Percentiles rank a stretch among this genome's conserved stretches.
phyloP scores from a whole-genome alignment of 202 grass and related monocot species.

The Hordeum pubiflorum region DNA sequence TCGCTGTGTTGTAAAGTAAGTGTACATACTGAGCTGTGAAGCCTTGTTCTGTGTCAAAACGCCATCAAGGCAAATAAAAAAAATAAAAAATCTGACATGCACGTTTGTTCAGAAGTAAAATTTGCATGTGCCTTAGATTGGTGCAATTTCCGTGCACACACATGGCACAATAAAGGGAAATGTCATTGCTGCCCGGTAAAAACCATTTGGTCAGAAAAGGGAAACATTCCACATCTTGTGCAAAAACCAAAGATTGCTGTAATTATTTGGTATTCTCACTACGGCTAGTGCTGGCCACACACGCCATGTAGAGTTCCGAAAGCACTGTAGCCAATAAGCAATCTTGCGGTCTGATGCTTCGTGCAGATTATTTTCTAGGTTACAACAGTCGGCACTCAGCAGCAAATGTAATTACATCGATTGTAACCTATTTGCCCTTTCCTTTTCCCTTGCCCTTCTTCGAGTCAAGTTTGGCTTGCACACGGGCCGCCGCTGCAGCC shows the following conservation, averaged over 20 bases:
- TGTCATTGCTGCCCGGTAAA: too few relatives aligned
- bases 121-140: neutral
- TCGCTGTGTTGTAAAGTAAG: conserved; percentile 26
- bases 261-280: neutral
- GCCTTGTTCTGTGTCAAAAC: neutral
- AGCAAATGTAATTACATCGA: conserved; percentile 6
- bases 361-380: conserved; percentile 29
- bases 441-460: conserved; percentile 94
- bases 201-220: neutral
- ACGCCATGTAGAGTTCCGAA: neutral
- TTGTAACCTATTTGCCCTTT: conserved; percentile 54
- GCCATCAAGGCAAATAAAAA: neutral
- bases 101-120: neutral
- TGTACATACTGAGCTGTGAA: conserved; percentile 14
- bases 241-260: neutral
- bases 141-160: neutral
- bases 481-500: conserved; percentile 58
- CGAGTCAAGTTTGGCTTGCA: conserved; percentile 88
- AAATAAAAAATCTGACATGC: neutral
- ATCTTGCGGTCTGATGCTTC: neutral
- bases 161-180: neutral
- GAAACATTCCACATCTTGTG: neutral
- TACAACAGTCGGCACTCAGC: conserved; percentile 20
- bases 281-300: neutral
- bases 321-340: neutral